phyloP scores from a whole-genome alignment of 345 rosid genomes.

The Turnera subulata region DNA sequence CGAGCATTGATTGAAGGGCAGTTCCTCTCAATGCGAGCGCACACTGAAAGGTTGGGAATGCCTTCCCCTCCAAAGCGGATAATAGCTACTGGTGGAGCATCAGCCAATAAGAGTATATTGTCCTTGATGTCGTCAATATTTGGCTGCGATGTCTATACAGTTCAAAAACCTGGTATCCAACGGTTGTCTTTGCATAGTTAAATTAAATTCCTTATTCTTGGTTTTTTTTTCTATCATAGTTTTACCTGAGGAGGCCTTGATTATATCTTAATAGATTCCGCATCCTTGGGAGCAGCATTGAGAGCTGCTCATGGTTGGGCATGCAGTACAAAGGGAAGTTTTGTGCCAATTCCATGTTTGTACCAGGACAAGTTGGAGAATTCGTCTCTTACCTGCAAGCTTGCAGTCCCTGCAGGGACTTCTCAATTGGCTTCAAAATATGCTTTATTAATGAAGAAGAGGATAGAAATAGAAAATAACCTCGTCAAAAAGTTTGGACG shows the following conservation, averaged over 20 bases:
- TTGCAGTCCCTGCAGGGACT: constrained; percentile 49
- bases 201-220: neutral
- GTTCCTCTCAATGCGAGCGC: constrained; percentile 82
- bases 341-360: constrained; percentile 57
- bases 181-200: neutral
- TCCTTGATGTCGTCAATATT: constrained; percentile 59
- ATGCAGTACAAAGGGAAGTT: constrained; percentile 63
- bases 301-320: constrained; percentile 92
- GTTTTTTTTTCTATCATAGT: neutral
- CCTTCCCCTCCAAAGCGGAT: constrained; percentile 81
- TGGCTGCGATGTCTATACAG: constrained; percentile 78
- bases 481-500: constrained; percentile 49
- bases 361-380: constrained; percentile 62
- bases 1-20: constrained; percentile 88
- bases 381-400: constrained; percentile 66
- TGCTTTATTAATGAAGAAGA: constrained; percentile 59
- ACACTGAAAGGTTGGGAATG: constrained; percentile 85
- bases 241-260: neutral
- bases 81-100: constrained; percentile 92
- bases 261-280: constrained; percentile 54
- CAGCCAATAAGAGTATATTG: constrained; percentile 67
- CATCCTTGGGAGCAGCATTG: constrained; percentile 89
- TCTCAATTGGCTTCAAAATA: constrained; percentile 45
- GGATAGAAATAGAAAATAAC: constrained; percentile 61
- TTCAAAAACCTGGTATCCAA: constrained; percentile 69